Percentiles rank a stretch among this genome's conserved stretches.
phyloP scores from a whole-genome alignment of 2,329 filamentous ascomycete species.

The Exophiala xenobiotica region DNA sequence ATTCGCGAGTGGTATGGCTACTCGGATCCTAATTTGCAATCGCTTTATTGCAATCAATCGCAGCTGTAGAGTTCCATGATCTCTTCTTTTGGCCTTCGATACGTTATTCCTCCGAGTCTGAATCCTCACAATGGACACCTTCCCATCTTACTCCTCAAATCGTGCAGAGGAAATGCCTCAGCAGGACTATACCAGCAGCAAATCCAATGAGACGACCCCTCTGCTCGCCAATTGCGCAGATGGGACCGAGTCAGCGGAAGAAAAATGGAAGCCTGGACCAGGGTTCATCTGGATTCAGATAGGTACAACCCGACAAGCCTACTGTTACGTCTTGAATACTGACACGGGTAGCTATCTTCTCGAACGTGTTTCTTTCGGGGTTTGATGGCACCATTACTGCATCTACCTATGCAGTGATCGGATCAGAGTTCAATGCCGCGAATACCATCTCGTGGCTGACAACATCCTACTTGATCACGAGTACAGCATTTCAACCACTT shows the following conservation, averaged over 20 bases:
- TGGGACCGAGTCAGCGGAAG: slow-evolving; percentile 25
- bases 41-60: too few species aligned
- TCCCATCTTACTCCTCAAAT: not conserved
- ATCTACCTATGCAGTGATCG: slow-evolving; percentile 45
- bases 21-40: too few species aligned
- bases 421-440: slow-evolving; percentile 49
- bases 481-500: slow-evolving; percentile 64
- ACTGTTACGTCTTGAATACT: slow-evolving; percentile 2
- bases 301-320: slow-evolving; percentile 34
- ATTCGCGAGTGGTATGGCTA: too few species aligned
- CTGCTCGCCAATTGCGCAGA: slow-evolving; percentile 3
- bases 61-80: too few species aligned
- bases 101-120: too few species aligned
- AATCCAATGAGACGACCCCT: slow-evolving; percentile 5
- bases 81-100: too few species aligned
- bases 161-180: not conserved
- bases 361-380: slow-evolving; percentile 64
- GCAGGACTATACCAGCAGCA: slow-evolving; percentile 7
- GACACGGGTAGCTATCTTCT: slow-evolving; percentile 54
- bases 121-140: not conserved
- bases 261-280: slow-evolving; percentile 19
- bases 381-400: slow-evolving; percentile 49
- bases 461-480: slow-evolving; percentile 66
- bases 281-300: slow-evolving; percentile 61
- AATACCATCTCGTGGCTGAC: slow-evolving; percentile 52